Evolutionary conservation across 78 protist species (phyloP).

Genomic region (Capsaspora owczarzaki): DNA sequence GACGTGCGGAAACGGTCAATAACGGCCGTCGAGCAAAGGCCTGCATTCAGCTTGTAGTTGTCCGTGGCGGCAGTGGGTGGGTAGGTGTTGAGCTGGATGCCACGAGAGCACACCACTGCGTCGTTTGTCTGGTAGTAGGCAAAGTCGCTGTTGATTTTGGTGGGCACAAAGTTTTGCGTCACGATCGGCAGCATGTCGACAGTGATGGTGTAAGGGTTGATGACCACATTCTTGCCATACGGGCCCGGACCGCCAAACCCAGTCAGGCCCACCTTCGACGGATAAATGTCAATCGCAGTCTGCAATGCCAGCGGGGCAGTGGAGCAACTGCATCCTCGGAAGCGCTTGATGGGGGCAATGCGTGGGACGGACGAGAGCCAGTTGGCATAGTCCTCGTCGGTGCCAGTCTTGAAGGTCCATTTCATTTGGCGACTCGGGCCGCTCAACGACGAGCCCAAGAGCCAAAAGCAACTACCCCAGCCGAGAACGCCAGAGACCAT

Average conservation of each 20-base stretch:
- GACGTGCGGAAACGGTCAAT: neutral
- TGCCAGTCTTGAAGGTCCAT: neutral
- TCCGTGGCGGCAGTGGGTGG: neutral
- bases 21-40: neutral
- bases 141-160: neutral
- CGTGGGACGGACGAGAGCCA: neutral
- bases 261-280: neutral
- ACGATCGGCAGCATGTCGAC: neutral
- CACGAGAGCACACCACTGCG: neutral
- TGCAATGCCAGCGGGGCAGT: neutral
- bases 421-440: neutral
- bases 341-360: neutral
- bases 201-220: neutral
- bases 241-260: neutral
- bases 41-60: neutral
- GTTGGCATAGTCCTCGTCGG: neutral
- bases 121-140: neutral
- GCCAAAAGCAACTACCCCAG: neutral
- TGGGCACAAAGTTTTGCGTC: neutral
- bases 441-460: neutral
- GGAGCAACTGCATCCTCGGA: neutral
- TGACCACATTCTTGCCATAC: neutral
- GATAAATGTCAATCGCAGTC: neutral
- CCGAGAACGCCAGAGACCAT: neutral
- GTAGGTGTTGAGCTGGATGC: neutral